Percentiles rank a stretch among this genome's conserved stretches.
Conservation (phyloP, 1,284 basidiomycete genomes). For the Rhodotorula sp. region DNA sequence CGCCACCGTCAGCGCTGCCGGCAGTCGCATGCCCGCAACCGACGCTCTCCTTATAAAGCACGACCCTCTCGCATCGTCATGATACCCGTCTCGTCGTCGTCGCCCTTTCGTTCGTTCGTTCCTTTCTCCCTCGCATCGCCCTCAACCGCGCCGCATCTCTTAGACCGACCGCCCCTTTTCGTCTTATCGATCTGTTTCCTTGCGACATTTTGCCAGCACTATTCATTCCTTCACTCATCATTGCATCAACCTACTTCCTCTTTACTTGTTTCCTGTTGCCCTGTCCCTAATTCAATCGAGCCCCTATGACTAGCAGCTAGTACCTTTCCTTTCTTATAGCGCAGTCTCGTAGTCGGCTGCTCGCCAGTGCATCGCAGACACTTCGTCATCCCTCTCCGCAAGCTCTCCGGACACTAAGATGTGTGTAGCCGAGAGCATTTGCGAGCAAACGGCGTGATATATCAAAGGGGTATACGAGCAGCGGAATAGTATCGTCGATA, state of each 20-base stretch:
- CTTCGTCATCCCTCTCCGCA: too few species aligned
- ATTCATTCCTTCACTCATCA: too few species aligned
- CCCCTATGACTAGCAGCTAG: not conserved
- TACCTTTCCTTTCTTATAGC: too few species aligned
- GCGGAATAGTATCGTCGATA: too few species aligned
- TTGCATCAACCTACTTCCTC: not conserved
- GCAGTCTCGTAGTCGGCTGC: too few species aligned
- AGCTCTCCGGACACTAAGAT: too few species aligned
- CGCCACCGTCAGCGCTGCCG: constrained; percentile 25
- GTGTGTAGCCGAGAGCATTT: too few species aligned
- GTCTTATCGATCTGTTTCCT: not conserved
- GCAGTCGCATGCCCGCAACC: constrained; percentile 40
- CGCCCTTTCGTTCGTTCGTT: too few species aligned
- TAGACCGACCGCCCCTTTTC: not conserved
- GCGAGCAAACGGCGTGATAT: too few species aligned
- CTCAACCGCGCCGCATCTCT: not conserved
- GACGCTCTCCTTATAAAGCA: constrained; percentile 8
- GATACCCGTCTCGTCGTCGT: not conserved
- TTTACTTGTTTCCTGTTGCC: not conserved
- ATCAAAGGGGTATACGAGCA: too few species aligned
- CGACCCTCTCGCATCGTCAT: not conserved
- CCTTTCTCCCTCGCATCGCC: not conserved
- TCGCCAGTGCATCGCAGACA: too few species aligned
- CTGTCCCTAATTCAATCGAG: not conserved
- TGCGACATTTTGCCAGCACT: too few species aligned